Evolutionary conservation across 139 green algal genomes (phyloP), one percentile per base, ranked within the genome.

Genomic region (Closterium sp.): DNA sequence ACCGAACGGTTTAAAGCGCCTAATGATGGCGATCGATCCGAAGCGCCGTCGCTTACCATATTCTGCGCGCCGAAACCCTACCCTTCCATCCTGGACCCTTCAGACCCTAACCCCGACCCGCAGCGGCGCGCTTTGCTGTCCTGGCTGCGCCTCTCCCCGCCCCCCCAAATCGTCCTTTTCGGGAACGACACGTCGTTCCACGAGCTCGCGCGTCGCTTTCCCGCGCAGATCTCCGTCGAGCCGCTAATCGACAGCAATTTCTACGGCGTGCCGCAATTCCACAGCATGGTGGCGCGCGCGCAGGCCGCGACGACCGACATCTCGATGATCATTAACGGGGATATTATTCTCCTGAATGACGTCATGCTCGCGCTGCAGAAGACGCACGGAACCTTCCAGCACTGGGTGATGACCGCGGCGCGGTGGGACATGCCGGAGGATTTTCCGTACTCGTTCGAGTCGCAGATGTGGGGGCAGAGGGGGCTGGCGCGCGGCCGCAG

Each of bases 271-370:
- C 88, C 88, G 34, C 55, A 81, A 55, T 90, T 91, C 12, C 83
- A 91, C 88, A 91, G 88, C 84, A 91, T 91, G 33, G 66, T 91
- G 38, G 88, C 55, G 64, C 88, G 88, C 84, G 88, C 88, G 34
- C 88, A 88, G 64, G 36, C 88, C 28, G 88, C 88, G 0, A 6
- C 89, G 31, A 91, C 88, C 28, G 88, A 87, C 31, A 25, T 89
- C 6, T 91, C 88, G n/a, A 91, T 91, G 88, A 89, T 91, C 34
- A 91, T 91, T 33, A 91, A 91, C 35, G 64, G 88, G 5, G 88
- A 91, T 28, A 91, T 91, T 33, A 90, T 91, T 55, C 88, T 91
- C 30, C 88, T 91, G 16, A 91, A 91, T 84, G 88, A 91, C 88
- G 23, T 91, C 64, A 90, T 91, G 28, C 88, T 36, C 66, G 88